Evolutionary conservation across 495 filamentous ascomycete genomes (phyloP), one percentile per base, ranked within the genome.

Genomic region (Aspergillus saccharolyticus): DNA sequence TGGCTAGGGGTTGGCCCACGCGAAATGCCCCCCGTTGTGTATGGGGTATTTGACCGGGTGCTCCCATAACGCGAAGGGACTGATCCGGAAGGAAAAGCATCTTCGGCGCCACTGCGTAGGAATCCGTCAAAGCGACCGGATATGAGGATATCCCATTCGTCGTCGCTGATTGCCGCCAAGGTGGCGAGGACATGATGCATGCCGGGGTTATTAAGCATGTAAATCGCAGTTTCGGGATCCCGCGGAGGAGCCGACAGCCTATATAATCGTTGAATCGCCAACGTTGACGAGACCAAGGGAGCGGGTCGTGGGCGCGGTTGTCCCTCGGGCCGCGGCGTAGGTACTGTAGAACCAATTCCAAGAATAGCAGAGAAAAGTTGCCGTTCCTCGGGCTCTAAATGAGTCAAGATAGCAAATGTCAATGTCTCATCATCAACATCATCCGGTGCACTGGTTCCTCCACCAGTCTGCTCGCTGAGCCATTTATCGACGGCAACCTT

Each of bases 81-180:
- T 20, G 53, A 44, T 39, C 49, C 50, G 42, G 62, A 49, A 14
- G 58, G 82, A 44, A 79, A 63, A 15, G 75, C 60, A 55, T 82
- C 81, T 62, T 96, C 91, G 30, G 88, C 89, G n/a, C 92, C 92
- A 44, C 89, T 92, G 83, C 92, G 94, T 18, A 98, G 82, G 74
- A 98, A 97, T 4, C 93, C 93, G 67, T 98, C 94, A 65, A 99
- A 97, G 42, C 93, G 90, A 22, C 95, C 95, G 0, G 93, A 97
- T 24, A 87, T 89, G 28, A 99, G 82, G 44, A 99, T 92, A 42
- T 99, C 95, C 91, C 96, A 97, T 68, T 99, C 95, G 16, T 84
- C 85, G 24, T 86, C 80, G 61, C 83, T 91, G 65, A 99, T 91
- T 42, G 87, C 86, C 17, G 90, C 85, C 25, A 99, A 83, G 1